Base-by-base conservation (phyloP, 257 asterid species). In the Lycium ferocissimum region DNA sequence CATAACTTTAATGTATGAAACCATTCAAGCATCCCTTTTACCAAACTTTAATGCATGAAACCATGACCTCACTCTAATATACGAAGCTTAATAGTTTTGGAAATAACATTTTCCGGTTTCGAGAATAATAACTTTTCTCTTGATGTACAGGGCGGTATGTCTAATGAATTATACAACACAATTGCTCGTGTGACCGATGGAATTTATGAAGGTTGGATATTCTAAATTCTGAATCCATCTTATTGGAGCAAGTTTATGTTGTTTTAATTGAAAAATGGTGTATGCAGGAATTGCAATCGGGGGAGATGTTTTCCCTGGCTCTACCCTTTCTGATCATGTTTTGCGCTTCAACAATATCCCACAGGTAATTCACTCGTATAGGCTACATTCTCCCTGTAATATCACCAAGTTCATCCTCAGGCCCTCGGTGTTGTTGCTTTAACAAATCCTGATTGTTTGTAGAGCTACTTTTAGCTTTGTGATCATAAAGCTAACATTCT, bases 221-320 rank as follows among this genome's bases (percentile, higher is more conserved):
- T 82, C 57, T 22, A 20, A 79, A 65, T 66, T 61, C 57, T 67
- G 70, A 73, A 83, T 61, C 33, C 37, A 83, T 54, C 63, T 49
- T 78, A 70, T 80, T 63, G 53, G 81, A 14, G 38, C 22, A 72
- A 65, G n/a, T 20, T 15, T 72, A 22, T 62, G 61, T n/a, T 73
- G 58, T 26, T 56, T 65, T 67, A 47, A 87, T 76, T 40, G 51
- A 72, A 43, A 65, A 80, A 40, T 83, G 84, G 84, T 82, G 43
- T 63, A 58, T 86, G 43, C 84, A 97, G 99, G 99, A 82, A 95
- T 97, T 91, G 99, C 99, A 63, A 97, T 97, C 22, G 99, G 99
- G 86, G 99, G 99, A 88, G 99, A 97, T 85, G 99, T 97, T 87
- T 95, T 97, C 88, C 99, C 99, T 76, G 99, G 99, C 22, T 97